Evolutionary conservation across 768 basidiomycete genomes (phyloP).

Genomic region (Agaricus blazei): DNA sequence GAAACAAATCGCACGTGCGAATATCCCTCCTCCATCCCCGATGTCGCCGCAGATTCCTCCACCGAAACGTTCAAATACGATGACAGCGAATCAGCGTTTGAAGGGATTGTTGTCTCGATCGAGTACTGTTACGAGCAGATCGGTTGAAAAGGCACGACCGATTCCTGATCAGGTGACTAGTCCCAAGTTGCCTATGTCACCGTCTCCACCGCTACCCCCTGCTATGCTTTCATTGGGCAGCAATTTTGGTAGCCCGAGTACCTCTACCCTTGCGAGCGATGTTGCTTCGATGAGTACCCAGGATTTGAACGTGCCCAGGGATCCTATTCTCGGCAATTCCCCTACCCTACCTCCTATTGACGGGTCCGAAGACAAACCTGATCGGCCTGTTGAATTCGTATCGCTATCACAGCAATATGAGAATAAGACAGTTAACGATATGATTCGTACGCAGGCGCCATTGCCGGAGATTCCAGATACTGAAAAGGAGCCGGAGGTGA

Average conservation of each 20-base stretch:
- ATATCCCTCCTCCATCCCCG: slow-evolving; percentile 4
- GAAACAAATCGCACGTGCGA: slow-evolving; percentile 50
- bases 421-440: not conserved
- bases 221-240: slow-evolving; percentile 14
- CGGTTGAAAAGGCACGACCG: not conserved
- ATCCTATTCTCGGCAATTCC: slow-evolving; percentile 3
- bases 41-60: slow-evolving; percentile 18
- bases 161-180: slow-evolving; percentile 14
- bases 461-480: not conserved
- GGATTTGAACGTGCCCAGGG: not conserved
- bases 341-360: not conserved
- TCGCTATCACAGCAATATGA: not conserved
- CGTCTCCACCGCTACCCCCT: slow-evolving; percentile 17
- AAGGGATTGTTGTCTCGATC: slow-evolving; percentile 40
- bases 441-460: not conserved
- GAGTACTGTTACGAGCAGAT: slow-evolving; percentile 23
- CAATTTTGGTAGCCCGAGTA: slow-evolving; percentile 4
- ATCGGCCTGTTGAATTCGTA: too few relatives aligned
- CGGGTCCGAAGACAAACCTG: not conserved
- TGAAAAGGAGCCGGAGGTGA: not conserved
- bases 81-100: slow-evolving; percentile 43
- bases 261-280: not conserved
- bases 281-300: not conserved
- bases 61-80: slow-evolving; percentile 29
- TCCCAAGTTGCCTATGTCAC: slow-evolving; percentile 21